Base-by-base conservation (phyloP, 2,329 filamentous ascomycete genomes). In the Endothia cerciana region DNA sequence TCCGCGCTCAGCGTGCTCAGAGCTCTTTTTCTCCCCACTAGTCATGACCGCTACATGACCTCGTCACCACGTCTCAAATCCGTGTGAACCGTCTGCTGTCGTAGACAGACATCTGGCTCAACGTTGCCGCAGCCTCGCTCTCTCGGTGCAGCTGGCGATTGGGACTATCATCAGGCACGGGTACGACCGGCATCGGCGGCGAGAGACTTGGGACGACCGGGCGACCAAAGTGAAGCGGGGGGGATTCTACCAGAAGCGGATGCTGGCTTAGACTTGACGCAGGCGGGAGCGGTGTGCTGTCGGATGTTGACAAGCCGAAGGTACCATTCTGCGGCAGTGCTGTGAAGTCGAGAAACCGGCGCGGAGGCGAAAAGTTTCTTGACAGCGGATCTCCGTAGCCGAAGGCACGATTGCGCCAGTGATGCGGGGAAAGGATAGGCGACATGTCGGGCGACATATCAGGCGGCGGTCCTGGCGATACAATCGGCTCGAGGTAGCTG, bases 371-470 rank as follows among this genome's bases (percentile, higher is more conserved):
- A 4, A 63, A 53, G 6, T 61, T 40, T 19, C 60, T 68, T 3
- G 60, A 59, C 19, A 61, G 22, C 13, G 57, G 22, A 22, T 66
- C 61, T 3, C 51, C 43, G 17, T 59, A 47, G 3, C 53, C 53
- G 28, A 66, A 68, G 22, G 60, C 64, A 43, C 51, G 64, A 4
- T 62, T 61, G 38, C 62, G 65, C 65, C 62, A 65, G 47, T 64
- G 62, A 5, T 57, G 38, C 33, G 65, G 66, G 15, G 64, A 68
- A 15, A 62, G 41, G 11, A 57, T 66, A 4, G 66, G 64, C 1
- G 66, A 65, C 66, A 68, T 68, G 10, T 55, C 53, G n/a, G 66
- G 64, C 1, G 66, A 63, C 66, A 63, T 63, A n/a, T 65, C 56
- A 10, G 53, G 65, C 3, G 65, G 62, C 10, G 66, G 66, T 17